These are phyloP conservation scores for Aspergillus nanangensis DNA, from an alignment of 495 filamentous ascomycete species.

Conservation along the genomic window DNA sequence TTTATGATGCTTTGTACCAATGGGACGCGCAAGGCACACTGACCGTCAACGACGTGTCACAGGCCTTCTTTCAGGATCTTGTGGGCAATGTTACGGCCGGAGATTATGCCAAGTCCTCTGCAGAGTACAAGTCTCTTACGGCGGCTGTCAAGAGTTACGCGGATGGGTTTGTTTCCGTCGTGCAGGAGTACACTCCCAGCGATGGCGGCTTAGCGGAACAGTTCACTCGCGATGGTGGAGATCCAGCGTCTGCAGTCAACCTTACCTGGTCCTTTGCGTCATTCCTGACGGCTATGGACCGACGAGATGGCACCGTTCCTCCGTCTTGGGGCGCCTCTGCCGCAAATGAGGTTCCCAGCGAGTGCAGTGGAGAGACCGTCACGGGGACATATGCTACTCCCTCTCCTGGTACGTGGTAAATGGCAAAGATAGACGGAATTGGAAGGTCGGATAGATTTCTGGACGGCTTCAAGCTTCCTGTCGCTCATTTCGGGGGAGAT, in stretches of 20 bases:
- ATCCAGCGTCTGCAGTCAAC: constrained; percentile 49
- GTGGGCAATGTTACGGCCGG: constrained; percentile 31
- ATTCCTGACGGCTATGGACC: constrained; percentile 54
- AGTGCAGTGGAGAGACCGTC: constrained; percentile 7
- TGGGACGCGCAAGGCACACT: constrained; percentile 44
- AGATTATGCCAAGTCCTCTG: constrained; percentile 27
- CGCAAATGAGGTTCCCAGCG: constrained; percentile 36
- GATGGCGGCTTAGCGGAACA: constrained; percentile 59
- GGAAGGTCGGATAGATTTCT: too few species aligned
- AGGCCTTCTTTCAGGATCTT: constrained; percentile 39
- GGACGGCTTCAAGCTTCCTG: too few species aligned
- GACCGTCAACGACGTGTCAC: constrained; percentile 34
- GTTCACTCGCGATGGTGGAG: constrained; percentile 48
- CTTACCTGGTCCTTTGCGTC: constrained; percentile 67
- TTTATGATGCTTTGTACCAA: constrained; percentile 44
- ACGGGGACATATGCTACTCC: constrained; percentile 12
- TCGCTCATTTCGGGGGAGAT: too few species aligned
- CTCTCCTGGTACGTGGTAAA: constrained; percentile 7
- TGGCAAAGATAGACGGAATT: too few species aligned
- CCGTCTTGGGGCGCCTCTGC: constrained; percentile 45
- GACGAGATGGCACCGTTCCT: constrained; percentile 40
- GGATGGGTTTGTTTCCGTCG: constrained; percentile 44
- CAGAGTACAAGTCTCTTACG: constrained; percentile 35
- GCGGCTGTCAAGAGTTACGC: constrained; percentile 42
- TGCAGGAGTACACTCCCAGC: constrained; percentile 43